A percentile compares a stretch with the other conserved stretches of the same genome.
Evolutionary conservation across 2,329 filamentous ascomycete species (phyloP).

Genomic region (Lomentospora prolificans): DNA sequence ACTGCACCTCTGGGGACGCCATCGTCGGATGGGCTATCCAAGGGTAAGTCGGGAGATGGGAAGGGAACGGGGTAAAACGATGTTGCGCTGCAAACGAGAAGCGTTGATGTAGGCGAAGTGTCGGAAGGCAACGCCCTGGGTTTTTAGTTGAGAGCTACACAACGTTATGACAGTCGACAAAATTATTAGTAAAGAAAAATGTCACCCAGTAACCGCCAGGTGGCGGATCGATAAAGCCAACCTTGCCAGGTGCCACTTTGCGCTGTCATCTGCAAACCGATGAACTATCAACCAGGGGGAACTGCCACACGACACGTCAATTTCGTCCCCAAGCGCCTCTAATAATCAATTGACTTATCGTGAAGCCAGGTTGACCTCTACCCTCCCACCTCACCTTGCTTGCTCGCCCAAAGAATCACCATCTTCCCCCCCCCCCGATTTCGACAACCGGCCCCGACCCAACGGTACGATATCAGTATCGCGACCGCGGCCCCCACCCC

Average conservation of each 20-base stretch:
- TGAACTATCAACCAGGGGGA: background rate
- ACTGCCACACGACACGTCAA: background rate
- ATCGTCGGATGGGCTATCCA: constrained; percentile 18
- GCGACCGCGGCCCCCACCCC: background rate
- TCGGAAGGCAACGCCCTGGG: background rate
- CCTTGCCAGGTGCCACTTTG: no score
- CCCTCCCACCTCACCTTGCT: background rate
- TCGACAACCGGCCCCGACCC: background rate
- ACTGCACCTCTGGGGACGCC: constrained; percentile 33
- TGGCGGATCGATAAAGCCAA: background rate
- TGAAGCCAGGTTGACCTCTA: background rate
- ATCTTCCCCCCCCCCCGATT: background rate
- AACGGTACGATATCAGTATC: background rate
- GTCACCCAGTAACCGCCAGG: background rate
- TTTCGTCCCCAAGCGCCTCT: background rate
- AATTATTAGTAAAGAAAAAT: background rate
- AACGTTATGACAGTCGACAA: background rate
- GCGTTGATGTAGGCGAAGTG: background rate
- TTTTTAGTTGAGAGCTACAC: background rate
- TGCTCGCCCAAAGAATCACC: background rate
- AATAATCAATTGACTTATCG: background rate
- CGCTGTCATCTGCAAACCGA: no score
- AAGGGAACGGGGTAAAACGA: background rate
- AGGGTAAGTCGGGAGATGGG: background rate
- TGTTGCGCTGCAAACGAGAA: background rate